Evolutionary conservation across 73 alveolate genomes (phyloP).

Genomic region (Blepharisma japonicum): DNA sequence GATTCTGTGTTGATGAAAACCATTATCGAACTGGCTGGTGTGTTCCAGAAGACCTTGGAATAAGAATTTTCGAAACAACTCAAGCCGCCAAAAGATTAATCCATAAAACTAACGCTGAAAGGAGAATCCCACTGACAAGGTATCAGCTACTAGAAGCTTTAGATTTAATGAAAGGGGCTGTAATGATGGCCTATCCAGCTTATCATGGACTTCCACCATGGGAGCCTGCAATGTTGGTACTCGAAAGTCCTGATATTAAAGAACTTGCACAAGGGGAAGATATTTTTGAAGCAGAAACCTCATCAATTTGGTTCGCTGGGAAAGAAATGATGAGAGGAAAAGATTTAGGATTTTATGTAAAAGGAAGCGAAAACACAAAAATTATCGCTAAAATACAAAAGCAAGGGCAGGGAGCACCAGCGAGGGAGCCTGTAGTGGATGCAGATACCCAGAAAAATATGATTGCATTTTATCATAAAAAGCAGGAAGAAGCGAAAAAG

Average conservation of each 20-base stretch:
- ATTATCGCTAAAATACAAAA: slow-evolving; percentile 83
- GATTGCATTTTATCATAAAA: slow-evolving; percentile 89
- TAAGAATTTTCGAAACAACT: slow-evolving; percentile 79
- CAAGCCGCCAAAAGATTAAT: slow-evolving; percentile 72
- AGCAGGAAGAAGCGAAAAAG: slow-evolving; percentile 86
- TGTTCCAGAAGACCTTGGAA: slow-evolving; percentile 77
- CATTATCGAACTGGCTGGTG: slow-evolving; percentile 88
- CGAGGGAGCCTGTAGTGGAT: slow-evolving; percentile 94
- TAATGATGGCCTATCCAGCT: slow-evolving; percentile 96
- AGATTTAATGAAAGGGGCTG: slow-evolving; percentile 84
- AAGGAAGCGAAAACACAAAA: slow-evolving; percentile 90
- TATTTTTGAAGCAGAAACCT: slow-evolving; percentile 51
- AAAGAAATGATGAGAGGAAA: slow-evolving; percentile 89
- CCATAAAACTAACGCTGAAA: slow-evolving; percentile 75
- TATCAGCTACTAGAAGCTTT: slow-evolving; percentile 62
- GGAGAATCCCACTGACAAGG: slow-evolving; percentile 51
- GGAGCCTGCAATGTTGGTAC: slow-evolving; percentile 91
- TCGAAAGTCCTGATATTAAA: slow-evolving; percentile 81
- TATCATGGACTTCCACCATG: slow-evolving; percentile 94
- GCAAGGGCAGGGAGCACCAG: slow-evolving; percentile 95
- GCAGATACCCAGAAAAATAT: slow-evolving; percentile 90
- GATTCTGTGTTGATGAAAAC: slow-evolving; percentile 50
- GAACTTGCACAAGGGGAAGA: slow-evolving; percentile 67
- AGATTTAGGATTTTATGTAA: slow-evolving; percentile 68
- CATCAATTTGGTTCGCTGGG: slow-evolving; percentile 92